Evolutionary conservation across 257 asterid genomes (phyloP), one percentile per base, ranked within the genome.

Genomic region (Rubia yunnanensis): DNA sequence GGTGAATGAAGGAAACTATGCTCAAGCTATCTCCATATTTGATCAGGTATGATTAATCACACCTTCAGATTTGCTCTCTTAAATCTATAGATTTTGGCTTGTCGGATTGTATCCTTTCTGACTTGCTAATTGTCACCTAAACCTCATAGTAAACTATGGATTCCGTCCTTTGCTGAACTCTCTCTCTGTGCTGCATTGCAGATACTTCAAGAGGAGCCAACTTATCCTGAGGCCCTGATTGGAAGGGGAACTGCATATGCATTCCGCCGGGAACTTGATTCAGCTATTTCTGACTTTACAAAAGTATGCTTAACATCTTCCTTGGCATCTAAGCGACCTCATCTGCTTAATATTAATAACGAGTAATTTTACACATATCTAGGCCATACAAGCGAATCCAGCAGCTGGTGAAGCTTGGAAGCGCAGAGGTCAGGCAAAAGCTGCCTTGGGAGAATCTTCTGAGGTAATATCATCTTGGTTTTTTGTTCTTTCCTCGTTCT

Each of bases 221-320:
- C 76, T 70, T 94, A 94, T 75, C 90, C 96, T 13, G 99, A 94
- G 83, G 97, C 99, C 66, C 77, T 94, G 68, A 85, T 94, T 71
- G 99, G 99, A 74, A 82, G 99, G 79, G 99, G 99, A 77, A 94
- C 99, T 17, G 96, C 99, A 39, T 86, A 88, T 84, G 99, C 99
- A 72, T 94, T 94, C 72, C 92, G 87, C 73, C 86, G 96, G 70
- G 99, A 94, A 82, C 86, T 94, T 53, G 92, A 88, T 76, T 78
- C 95, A 63, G 99, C 99, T 77, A 94, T 94, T 81, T 82, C 83
- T 67, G 99, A 94, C 88, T 94, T 94, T 82, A 75, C 97, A 28
- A 86, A 84, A 88, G 99, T 94, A 72, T 65, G 74, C 53, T 61
- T 50, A 60, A 63, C 66, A 55, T 35, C 62, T 46, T 38, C 24